Evolutionary conservation across 2,329 filamentous ascomycete species (phyloP).

Genomic region (Cercospora zeae-maydis): DNA sequence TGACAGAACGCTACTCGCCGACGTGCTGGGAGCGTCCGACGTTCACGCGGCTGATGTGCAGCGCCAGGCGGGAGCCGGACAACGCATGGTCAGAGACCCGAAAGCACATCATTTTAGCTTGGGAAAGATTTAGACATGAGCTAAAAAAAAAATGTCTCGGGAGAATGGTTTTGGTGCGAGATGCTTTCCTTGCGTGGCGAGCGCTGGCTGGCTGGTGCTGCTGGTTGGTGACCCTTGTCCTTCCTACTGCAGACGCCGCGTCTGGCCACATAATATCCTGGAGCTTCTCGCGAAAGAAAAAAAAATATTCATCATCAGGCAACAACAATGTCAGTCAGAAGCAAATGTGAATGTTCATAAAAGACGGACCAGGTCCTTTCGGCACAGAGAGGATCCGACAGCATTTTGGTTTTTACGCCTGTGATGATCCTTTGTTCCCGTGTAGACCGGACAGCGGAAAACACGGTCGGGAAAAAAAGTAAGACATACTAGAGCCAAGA

Average conservation of each 20-base stretch:
- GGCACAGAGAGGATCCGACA: neutral
- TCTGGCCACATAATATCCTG: too few species aligned
- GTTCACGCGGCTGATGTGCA: conserved; percentile 4
- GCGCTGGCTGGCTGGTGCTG: too few species aligned
- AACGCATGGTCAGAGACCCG: neutral
- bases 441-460: neutral
- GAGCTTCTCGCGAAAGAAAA: too few species aligned
- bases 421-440: too few species aligned
- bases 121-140: too few species aligned
- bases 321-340: too few species aligned
- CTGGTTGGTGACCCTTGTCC: neutral
- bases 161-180: neutral
- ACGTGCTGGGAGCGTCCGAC: neutral
- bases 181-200: neutral
- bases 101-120: neutral
- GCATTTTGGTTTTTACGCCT: too few species aligned
- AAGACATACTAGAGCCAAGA: neutral
- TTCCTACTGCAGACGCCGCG: neutral
- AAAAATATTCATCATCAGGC: too few species aligned
- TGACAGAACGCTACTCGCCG: neutral
- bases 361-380: neutral
- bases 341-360: too few species aligned
- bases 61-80: neutral
- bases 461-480: neutral
- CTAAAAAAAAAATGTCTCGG: neutral